Conservation (phyloP, 495 filamentous ascomycete genomes). For the Cercophora scortea region DNA sequence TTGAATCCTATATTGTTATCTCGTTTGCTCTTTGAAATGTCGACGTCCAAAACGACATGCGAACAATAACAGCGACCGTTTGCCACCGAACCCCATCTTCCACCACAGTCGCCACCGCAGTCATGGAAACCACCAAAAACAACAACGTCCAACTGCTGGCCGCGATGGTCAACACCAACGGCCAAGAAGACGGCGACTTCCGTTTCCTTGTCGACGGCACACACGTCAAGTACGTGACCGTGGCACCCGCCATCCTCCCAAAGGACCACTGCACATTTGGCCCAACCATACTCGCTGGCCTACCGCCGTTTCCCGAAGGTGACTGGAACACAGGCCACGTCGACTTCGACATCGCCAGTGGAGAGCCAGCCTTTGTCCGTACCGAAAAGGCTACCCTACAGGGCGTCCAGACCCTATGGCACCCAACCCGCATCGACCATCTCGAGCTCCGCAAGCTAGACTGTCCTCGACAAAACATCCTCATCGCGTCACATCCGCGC, state of each 20-base stretch:
- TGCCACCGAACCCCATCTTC: neutral
- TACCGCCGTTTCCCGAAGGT: conserved; percentile 16
- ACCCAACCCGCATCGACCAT: conserved; percentile 12
- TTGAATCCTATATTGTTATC: no score
- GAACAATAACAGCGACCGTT: no score
- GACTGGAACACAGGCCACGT: conserved; percentile 21
- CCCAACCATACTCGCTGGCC: conserved; percentile 8
- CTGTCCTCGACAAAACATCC: conserved; percentile 7
- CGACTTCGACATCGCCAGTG: conserved; percentile 4
- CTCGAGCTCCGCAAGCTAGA: conserved; percentile 8
- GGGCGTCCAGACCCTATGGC: conserved; percentile 15
- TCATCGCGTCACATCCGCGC: conserved; percentile 8
- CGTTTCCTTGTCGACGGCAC: conserved; percentile 13
- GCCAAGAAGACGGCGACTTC: conserved; percentile 6
- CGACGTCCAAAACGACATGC: no score
- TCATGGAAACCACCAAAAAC: conserved; percentile 4
- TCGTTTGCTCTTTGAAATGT: no score
- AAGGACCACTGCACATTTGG: conserved; percentile 8
- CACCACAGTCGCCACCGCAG: neutral
- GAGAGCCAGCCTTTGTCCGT: conserved; percentile 5
- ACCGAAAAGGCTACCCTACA: conserved; percentile 1
- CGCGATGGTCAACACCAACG: conserved; percentile 1
- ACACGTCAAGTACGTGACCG: conserved; percentile 10
- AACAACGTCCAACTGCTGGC: conserved; percentile 13
- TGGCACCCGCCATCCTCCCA: neutral